These are phyloP conservation scores for Geranomyces michiganensis DNA, from an alignment of 192 early-diverging fungal species.

Conservation along the genomic window DNA sequence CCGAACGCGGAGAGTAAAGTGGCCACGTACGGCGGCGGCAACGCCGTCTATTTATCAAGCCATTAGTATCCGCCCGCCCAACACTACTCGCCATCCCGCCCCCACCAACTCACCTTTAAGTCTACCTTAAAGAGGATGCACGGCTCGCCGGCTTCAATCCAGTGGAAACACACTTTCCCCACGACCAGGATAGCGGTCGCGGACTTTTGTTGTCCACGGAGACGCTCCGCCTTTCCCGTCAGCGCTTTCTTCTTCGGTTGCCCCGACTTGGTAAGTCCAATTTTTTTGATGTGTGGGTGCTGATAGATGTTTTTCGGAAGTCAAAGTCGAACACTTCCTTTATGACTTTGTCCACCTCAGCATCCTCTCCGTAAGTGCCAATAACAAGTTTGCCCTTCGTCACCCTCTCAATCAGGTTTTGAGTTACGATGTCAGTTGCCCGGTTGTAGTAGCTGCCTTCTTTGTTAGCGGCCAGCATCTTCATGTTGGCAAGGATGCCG, in stretches of 20 bases:
- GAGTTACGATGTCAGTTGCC: background rate
- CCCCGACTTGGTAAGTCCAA: conserved; percentile 1
- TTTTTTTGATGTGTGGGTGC: background rate
- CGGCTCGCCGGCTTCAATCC: too few species aligned
- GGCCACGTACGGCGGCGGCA: too few species aligned
- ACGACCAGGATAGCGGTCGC: too few species aligned
- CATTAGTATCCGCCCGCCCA: too few species aligned
- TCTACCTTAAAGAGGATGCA: too few species aligned
- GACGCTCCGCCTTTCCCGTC: too few species aligned
- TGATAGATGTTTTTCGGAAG: background rate
- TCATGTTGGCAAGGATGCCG: background rate
- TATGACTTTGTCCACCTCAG: background rate
- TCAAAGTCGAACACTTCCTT: background rate
- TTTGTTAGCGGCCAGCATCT: background rate
- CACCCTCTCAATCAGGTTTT: background rate
- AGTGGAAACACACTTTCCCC: too few species aligned
- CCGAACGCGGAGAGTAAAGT: too few species aligned
- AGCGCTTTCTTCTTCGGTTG: background rate
- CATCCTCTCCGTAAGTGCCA: background rate
- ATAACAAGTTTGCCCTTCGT: background rate
- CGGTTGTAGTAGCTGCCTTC: background rate
- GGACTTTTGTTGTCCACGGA: too few species aligned
- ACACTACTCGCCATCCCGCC: too few species aligned
- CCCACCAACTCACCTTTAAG: too few species aligned
- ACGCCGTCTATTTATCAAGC: too few species aligned